phyloP scores from a whole-genome alignment of 2,329 filamentous ascomycete species.

The Aciculosporium take region DNA sequence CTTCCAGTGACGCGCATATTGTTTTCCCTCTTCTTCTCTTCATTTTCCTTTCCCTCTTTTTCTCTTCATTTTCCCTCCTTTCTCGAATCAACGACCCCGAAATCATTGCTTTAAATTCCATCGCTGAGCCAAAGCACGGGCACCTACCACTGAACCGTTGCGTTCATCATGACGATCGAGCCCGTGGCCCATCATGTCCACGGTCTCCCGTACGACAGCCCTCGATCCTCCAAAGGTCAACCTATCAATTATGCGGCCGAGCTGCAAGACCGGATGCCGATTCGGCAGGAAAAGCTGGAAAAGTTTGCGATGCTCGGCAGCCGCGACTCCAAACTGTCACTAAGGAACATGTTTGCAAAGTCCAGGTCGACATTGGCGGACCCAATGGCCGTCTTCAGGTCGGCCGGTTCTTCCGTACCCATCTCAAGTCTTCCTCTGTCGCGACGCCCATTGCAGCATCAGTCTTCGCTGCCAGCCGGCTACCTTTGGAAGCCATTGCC shows the following conservation, averaged over 20 bases:
- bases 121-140: not conserved
- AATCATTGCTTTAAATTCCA: no score
- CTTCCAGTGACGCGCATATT: not conserved
- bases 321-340: constrained; percentile 37
- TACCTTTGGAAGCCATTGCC: constrained; percentile 22
- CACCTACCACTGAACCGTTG: not conserved
- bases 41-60: not conserved
- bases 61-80: not conserved
- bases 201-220: constrained; percentile 1
- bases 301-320: constrained; percentile 24
- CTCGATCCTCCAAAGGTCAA: constrained; percentile 17
- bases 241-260: constrained; percentile 5
- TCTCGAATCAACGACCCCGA: not conserved
- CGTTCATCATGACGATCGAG: constrained; percentile 4
- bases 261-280: constrained; percentile 4
- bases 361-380: constrained; percentile 21
- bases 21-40: not conserved
- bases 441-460: constrained; percentile 20
- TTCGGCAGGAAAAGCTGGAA: constrained; percentile 26
- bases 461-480: constrained; percentile 12
- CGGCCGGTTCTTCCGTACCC: constrained; percentile 30
- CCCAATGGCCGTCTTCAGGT: constrained; percentile 17
- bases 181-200: constrained; percentile 1
- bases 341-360: constrained; percentile 37
- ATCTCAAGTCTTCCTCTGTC: constrained; percentile 21